Evolutionary conservation across 2,329 filamentous ascomycete genomes (phyloP), one percentile per base, ranked within the genome.

Genomic region (Sporothrix inflata): DNA sequence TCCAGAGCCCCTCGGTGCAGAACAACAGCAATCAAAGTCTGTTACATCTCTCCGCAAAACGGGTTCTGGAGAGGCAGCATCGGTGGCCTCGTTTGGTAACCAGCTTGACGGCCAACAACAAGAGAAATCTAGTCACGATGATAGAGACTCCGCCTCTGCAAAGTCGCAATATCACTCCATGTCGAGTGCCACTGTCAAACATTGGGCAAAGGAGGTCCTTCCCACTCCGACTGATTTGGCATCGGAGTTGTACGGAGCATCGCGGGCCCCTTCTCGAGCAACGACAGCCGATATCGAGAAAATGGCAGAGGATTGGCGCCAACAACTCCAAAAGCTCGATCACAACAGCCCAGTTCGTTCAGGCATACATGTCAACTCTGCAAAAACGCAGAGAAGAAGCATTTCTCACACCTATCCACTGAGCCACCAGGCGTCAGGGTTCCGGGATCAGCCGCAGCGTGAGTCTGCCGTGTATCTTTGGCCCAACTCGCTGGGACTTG

Each of bases 271-370:
- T 7, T 16, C 60, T 27, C 38, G 6, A 19, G 38, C 60, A 21
- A 42, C 60, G 5, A 27, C 60, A 65, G 45, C 30, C 27, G 66
- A 72, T 11, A n/a, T 72, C 14, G 57, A 66, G 6, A 38, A 24
- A 55, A 60, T 73, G 71, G 61, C 71, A 12, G 51, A 66, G 7
- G 68, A 67, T 8, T 70, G 71, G 71, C 71, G 67, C 34, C 38
- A 24, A 6, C 71, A 61, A 40, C 34, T 73, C 27, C 40, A 66
- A 8, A 45, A 57, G 11, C 51, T 73, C 9, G 9, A 30, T 6
- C 27, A 34, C 6, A 27, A n/a, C 14, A 66, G 70, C 9, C 51
- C 63, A 9, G 27, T 7, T 9, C 49, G 7, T 8, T 6, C 49
- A 65, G 45, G n/a, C 8, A 14, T 34, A 34, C 30, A 11, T 34